Evolutionary conservation across 1,284 basidiomycete genomes (phyloP), one percentile per base, ranked within the genome.

Genomic region (Stygiomarasmius scandens): DNA sequence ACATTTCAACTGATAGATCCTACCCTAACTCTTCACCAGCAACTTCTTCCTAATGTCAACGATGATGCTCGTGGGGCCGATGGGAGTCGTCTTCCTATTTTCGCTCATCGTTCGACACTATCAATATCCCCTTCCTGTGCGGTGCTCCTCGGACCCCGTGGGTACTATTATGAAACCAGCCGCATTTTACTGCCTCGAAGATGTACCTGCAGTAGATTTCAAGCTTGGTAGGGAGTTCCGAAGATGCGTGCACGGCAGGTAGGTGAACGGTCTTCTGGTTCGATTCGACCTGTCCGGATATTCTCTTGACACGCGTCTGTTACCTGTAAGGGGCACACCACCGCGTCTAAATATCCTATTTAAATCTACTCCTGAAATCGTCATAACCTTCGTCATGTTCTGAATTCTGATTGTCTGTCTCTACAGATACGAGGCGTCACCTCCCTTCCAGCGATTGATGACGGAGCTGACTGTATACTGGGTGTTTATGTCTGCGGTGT

Each of bases 171-270:
- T 69, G 66, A 69, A 70, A 58, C 68, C 69, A 23, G 69, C 66
- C 5, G 67, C 65, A 5, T 70, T 68, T 60, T 70, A 70, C 55
- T 55, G 63, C 32, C 57, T 70, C 16, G 70, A 71, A 54, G 70
- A 70, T 46, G 61, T 70, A 20, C 68, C 63, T 5, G 63, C 66
- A 2, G 69, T 71, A 5, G 68, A 71, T 56, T 69, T 69, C 49
- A 63, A 63, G 36, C 63, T 67, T 36, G 67, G 68, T 20, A 61
- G 65, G 32, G 63, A 61, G 1, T 69, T 64, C 49, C 62, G 67
- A 34, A 56, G 60, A 43, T 56, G 61, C 14, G 51, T 70, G 6
- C 57, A 69, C 52, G 63, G 59, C 25, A 62, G 68, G 67, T 66
- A 58, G 47, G 49, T 52, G 16, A 36, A 52, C 16, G 41, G n/a